Percentiles rank a stretch among this genome's conserved stretches.
These are phyloP conservation scores for Drechslerella stenobrocha DNA, from an alignment of 2,329 filamentous ascomycete genomes.

Conservation along the genomic window DNA sequence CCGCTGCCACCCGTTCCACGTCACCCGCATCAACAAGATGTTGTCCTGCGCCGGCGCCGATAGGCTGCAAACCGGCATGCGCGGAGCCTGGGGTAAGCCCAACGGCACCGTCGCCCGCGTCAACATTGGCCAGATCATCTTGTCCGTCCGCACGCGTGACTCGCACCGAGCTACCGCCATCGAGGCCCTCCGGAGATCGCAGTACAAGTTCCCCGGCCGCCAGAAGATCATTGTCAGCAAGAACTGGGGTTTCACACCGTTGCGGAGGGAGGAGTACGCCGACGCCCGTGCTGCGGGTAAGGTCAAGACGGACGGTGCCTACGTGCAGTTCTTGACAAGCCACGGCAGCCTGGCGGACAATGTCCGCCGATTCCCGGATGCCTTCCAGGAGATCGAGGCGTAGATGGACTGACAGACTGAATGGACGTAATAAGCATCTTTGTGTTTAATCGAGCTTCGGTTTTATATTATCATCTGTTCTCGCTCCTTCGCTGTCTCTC, in stretches of 20 bases:
- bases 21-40: conserved; percentile 99
- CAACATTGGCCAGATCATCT: conserved; percentile 99
- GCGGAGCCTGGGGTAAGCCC: conserved; percentile 99
- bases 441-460: conserved; percentile 28
- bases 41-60: conserved; percentile 99
- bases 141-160: conserved; percentile 97
- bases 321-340: conserved; percentile 98
- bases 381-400: conserved; percentile 67
- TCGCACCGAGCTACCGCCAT: conserved; percentile 87
- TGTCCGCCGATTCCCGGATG: conserved; percentile 91
- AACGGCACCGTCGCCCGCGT: conserved; percentile 98
- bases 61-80: conserved; percentile 99
- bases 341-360: conserved; percentile 83
- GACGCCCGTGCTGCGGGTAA: conserved; percentile 89
- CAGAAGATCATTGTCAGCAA: conserved; percentile 99
- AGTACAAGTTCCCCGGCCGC: conserved; percentile 99
- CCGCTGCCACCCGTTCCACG: conserved; percentile 89
- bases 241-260: conserved; percentile 99
- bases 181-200: conserved; percentile 96
- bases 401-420: conserved; percentile 13
- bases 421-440: conserved; percentile 21
- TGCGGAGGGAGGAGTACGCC: conserved; percentile 96
- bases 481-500: too few species aligned
- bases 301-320: conserved; percentile 96
- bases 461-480: too few species aligned